These are phyloP conservation scores for Pistacia atlantica DNA, from an alignment of 345 rosid species.

Conservation along the genomic window DNA sequence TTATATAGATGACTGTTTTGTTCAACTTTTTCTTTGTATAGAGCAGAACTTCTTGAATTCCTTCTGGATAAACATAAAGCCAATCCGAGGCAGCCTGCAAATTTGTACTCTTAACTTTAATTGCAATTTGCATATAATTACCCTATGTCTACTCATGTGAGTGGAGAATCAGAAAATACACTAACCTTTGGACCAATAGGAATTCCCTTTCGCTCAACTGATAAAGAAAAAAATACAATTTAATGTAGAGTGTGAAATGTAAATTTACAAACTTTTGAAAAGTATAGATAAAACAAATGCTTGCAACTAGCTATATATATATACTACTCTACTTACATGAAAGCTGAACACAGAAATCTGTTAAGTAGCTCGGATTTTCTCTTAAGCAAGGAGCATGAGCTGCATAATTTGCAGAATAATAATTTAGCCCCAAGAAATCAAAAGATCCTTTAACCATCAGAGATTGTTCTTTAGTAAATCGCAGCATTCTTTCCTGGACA, in stretches of 20 bases:
- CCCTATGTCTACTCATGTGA: too few relatives aligned
- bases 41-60: slow-evolving; percentile 33
- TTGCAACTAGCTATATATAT: not conserved
- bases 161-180: too few relatives aligned
- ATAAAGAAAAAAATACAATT: not conserved
- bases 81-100: slow-evolving; percentile 32
- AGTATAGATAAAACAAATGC: too few relatives aligned
- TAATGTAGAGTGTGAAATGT: too few relatives aligned
- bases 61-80: slow-evolving; percentile 35
- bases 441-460: slow-evolving; percentile 35
- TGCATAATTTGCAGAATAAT: slow-evolving; percentile 42
- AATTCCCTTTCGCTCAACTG: slow-evolving; percentile 43
- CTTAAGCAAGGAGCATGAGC: slow-evolving; percentile 13
- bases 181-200: slow-evolving; percentile 50
- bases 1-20: slow-evolving; percentile 29
- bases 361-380: not conserved
- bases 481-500: slow-evolving; percentile 42
- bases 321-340: slow-evolving; percentile 16
- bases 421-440: slow-evolving; percentile 57
- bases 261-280: too few relatives aligned
- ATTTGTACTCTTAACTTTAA: too few relatives aligned
- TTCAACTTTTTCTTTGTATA: slow-evolving; percentile 34
- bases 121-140: too few relatives aligned
- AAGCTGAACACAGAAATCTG: slow-evolving; percentile 16
- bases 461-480: slow-evolving; percentile 38